These are phyloP conservation scores for Trametes sp. DNA, from an alignment of 1,284 basidiomycete species.

Conservation along the genomic window DNA sequence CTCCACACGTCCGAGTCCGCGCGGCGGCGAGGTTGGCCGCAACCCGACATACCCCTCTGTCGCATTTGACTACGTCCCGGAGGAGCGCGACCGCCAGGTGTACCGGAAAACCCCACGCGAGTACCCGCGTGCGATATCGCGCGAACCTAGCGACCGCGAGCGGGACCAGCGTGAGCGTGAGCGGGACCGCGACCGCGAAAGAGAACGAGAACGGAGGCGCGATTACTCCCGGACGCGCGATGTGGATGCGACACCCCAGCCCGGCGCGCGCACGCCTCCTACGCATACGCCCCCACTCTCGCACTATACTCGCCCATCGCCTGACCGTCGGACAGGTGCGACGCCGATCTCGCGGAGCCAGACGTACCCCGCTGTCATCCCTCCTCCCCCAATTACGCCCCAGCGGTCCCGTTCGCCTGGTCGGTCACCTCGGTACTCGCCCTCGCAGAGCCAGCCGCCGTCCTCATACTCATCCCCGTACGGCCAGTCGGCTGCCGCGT, in stretches of 20 bases:
- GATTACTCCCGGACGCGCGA: conserved; percentile 22
- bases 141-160: conserved; percentile 5
- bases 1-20: conserved; percentile 31
- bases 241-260: conserved; percentile 27
- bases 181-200: conserved; percentile 11
- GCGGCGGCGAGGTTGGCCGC: conserved; percentile 35
- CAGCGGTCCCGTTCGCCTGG: conserved; percentile 22
- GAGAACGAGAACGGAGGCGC: conserved; percentile 2
- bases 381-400: conserved; percentile 24
- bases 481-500: conserved; percentile 11
- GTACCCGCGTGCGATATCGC: conserved; percentile 7
- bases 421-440: conserved; percentile 14
- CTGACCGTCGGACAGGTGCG: conserved; percentile 18
- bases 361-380: conserved; percentile 37
- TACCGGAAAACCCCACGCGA: conserved; percentile 35
- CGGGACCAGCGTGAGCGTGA: background rate
- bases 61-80: conserved; percentile 44
- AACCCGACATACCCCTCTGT: conserved; percentile 46
- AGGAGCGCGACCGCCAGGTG: conserved; percentile 36
- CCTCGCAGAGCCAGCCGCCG: conserved; percentile 12
- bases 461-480: conserved; percentile 19
- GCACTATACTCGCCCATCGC: conserved; percentile 25
- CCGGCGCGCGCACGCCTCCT: conserved; percentile 26
- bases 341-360: conserved; percentile 35
- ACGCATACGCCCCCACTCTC: conserved; percentile 26